Base-by-base conservation (phyloP, 2,329 filamentous ascomycete genomes). In the Hypomyces rosellus region DNA sequence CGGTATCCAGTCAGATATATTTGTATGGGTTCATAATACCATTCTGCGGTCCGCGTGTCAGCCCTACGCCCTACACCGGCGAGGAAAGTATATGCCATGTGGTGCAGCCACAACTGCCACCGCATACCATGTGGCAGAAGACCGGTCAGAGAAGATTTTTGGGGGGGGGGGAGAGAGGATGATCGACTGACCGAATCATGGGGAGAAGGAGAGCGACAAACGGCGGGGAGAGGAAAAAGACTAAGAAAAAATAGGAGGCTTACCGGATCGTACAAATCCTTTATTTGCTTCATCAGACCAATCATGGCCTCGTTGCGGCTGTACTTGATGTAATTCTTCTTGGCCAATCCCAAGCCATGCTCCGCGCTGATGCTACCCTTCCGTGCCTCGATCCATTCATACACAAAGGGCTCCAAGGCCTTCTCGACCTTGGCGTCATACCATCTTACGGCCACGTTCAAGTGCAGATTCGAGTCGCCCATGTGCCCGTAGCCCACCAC, bases 21-120 rank as follows among this genome's bases (percentile, higher is more conserved):
- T 97, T 97, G 76, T 97, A 97, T 1, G 92, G 92, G 72, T 96
- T 97, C 89, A 97, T 95, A 70, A 97, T 97, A 44, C 90, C 91
- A 60, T 96, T 96, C 89, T 95, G 61, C 18, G 47, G 43, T 44
- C 52, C 36, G 36, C 50, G 46, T 56, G 61, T 65, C 58, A 65
- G 61, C 57, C 55, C 50, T 57, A 55, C 38, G 13, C 34, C 50
- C 38, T 41, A 14, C 18, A 25, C 18, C 38, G 36, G 42, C 30
- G 48, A 45, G 48, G 16, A 39, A 14, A 34, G 18, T 40, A 20
- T 30, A 30, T 30, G 25, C 25, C 25, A 18, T n/a, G 37, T 39
- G 37, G 37, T 39, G 13, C n/a, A 39, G 37, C 37, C 37, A 39
- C 37, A 39, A 39, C 25, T 30, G 25, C 9, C 25, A 30, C 25